phyloP scores from a whole-genome alignment of 495 filamentous ascomycete genomes.

The Hypomontagnella monticulosa region DNA sequence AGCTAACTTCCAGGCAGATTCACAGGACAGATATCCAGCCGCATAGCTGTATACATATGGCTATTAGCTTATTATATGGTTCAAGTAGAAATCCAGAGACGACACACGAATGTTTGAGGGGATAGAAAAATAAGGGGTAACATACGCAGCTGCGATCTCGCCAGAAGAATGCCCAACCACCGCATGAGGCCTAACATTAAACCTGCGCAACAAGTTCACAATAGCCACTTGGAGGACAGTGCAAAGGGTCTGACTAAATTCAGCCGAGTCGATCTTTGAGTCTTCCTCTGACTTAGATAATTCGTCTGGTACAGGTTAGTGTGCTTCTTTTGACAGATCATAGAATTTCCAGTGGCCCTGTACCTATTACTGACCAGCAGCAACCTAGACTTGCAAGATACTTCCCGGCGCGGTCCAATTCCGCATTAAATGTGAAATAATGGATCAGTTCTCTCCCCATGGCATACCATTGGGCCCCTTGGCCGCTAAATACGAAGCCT shows the following conservation, averaged over 20 bases:
- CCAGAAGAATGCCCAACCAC: conserved; percentile 69
- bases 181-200: conserved; percentile 54
- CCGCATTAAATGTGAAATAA: conserved; percentile 23
- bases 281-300: conserved; percentile 10
- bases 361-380: conserved; percentile 42
- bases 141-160: conserved; percentile 60
- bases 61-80: too few species aligned
- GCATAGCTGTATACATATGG: conserved; percentile 35
- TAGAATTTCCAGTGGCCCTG: background rate
- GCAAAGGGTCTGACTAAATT: conserved; percentile 53
- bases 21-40: conserved; percentile 46
- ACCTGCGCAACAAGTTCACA: conserved; percentile 58
- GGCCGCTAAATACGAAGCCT: conserved; percentile 48
- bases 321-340: background rate
- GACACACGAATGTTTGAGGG: too few species aligned
- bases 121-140: background rate
- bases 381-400: conserved; percentile 34
- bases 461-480: conserved; percentile 54
- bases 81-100: too few species aligned
- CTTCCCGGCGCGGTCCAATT: conserved; percentile 27
- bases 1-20: conserved; percentile 56
- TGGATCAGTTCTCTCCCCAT: conserved; percentile 59
- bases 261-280: conserved; percentile 45
- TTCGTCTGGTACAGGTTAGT: conserved; percentile 12
- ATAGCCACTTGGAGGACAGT: conserved; percentile 60